Evolutionary conservation across 495 filamentous ascomycete species (phyloP).

Genomic region (Penicillium alfredii): DNA sequence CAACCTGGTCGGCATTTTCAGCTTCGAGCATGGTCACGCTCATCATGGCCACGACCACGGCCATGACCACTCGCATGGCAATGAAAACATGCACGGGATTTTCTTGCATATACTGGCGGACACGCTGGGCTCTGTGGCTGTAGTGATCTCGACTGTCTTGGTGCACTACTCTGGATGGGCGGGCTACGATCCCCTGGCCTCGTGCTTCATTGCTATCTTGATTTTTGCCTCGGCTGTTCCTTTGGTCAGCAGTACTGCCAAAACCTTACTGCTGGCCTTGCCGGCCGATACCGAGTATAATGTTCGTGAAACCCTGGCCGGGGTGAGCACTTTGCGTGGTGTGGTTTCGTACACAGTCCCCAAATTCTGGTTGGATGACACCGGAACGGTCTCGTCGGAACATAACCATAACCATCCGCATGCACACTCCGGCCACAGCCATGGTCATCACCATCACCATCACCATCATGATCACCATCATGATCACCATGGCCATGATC

Average conservation of each 20-base stretch:
- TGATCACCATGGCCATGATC: slow-evolving; percentile 12
- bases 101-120: slow-evolving; percentile 95
- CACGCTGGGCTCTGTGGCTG: slow-evolving; percentile 87
- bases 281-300: slow-evolving; percentile 84
- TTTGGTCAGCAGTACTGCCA: slow-evolving; percentile 77
- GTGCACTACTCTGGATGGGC: slow-evolving; percentile 83
- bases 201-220: slow-evolving; percentile 85
- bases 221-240: slow-evolving; percentile 88
- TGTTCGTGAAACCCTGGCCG: slow-evolving; percentile 76
- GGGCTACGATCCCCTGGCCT: slow-evolving; percentile 94
- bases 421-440: slow-evolving; percentile 14
- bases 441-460: slow-evolving; percentile 23
- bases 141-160: slow-evolving; percentile 85
- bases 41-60: slow-evolving; percentile 58
- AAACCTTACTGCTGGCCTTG: slow-evolving; percentile 73
- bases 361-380: slow-evolving; percentile 90
- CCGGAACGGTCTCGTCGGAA: slow-evolving; percentile 27
- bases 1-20: slow-evolving; percentile 85
- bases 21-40: slow-evolving; percentile 66
- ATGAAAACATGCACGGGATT: slow-evolving; percentile 99
- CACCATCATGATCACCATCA: slow-evolving; percentile 22
- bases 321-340: slow-evolving; percentile 73
- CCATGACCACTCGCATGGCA: slow-evolving; percentile 68
- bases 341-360: slow-evolving; percentile 83
- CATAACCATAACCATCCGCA: slow-evolving; percentile 28